A percentile compares a stretch with the other conserved stretches of the same genome.
These are phyloP conservation scores for Penicillium steckii DNA, from an alignment of 495 filamentous ascomycete species.

Conservation along the genomic window DNA sequence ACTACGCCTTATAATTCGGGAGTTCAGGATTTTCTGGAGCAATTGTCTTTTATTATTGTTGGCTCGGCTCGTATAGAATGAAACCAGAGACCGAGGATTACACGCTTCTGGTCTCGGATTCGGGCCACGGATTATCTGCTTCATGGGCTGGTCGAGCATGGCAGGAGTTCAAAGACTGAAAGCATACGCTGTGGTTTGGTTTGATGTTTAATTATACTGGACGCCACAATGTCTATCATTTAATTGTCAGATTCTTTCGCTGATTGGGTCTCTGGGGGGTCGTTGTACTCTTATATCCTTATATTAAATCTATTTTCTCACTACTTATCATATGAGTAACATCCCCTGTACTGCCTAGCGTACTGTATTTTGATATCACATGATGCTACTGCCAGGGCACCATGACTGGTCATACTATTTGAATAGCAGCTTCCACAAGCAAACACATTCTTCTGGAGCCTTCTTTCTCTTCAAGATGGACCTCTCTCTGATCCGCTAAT, in stretches of 20 bases:
- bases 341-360: no score
- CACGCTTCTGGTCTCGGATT: slow-evolving; percentile 12
- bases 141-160: slow-evolving; percentile 33
- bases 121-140: slow-evolving; percentile 16
- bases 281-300: slow-evolving; percentile 13
- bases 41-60: slow-evolving; percentile 9
- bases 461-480: no score
- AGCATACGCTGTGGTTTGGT: slow-evolving; percentile 27
- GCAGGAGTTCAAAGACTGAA: slow-evolving; percentile 40
- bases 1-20: slow-evolving; percentile 9
- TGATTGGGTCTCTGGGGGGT: slow-evolving; percentile 2
- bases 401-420: no score
- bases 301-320: neutral
- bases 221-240: slow-evolving; percentile 7
- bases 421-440: no score
- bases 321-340: neutral
- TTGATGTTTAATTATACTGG: slow-evolving; percentile 15
- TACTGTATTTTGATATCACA: no score
- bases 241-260: neutral
- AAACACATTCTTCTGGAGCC: no score
- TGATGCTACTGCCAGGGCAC: no score
- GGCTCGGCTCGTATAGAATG: slow-evolving; percentile 17
- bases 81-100: slow-evolving; percentile 3
- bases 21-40: slow-evolving; percentile 12
- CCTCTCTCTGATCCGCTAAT: no score